Evolutionary conservation across 148 eudicot genomes (phyloP).

Genomic region (Arbutus unedo): DNA sequence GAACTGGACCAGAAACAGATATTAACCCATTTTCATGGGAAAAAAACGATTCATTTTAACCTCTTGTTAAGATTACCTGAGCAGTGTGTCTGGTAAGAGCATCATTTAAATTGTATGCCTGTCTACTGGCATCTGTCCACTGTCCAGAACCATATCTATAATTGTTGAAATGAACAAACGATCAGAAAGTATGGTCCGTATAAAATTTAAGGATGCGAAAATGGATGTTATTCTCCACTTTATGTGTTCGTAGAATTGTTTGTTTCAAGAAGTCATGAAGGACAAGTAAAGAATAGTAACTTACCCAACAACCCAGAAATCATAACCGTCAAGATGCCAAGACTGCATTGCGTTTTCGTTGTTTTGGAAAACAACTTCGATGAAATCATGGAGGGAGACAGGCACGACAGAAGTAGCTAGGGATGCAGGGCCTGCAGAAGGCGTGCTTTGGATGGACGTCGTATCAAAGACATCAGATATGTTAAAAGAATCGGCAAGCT

Average conservation of each 20-base stretch:
- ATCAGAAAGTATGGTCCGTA: conserved; percentile 13
- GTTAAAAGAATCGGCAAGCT: conserved; percentile 89
- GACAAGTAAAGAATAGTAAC: conserved; percentile 5
- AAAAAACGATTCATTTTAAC: neutral
- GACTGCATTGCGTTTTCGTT: conserved; percentile 60
- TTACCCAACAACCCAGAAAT: conserved; percentile 93
- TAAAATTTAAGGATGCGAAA: neutral
- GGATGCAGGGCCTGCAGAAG: conserved; percentile 45
- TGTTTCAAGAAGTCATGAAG: neutral
- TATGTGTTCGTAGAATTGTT: neutral
- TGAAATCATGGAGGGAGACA: conserved; percentile 58
- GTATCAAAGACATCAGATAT: conserved; percentile 65
- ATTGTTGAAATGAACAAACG: conserved; percentile 5
- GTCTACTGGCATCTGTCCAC: conserved; percentile 59
- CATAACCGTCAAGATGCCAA: conserved; percentile 97
- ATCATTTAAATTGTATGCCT: conserved; percentile 49
- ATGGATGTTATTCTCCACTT: neutral
- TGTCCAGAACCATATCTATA: conserved; percentile 65
- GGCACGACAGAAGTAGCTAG: conserved; percentile 60
- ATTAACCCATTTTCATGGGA: neutral
- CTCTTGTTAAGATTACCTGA: conserved; percentile 32
- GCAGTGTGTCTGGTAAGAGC: conserved; percentile 60
- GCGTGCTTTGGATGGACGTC: conserved; percentile 54
- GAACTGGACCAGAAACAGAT: neutral
- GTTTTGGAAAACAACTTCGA: conserved; percentile 82